A percentile compares a stretch with the other conserved stretches of the same genome.
phyloP scores from a whole-genome alignment of 2,329 filamentous ascomycete genomes.

The Gyromitra esculenta region DNA sequence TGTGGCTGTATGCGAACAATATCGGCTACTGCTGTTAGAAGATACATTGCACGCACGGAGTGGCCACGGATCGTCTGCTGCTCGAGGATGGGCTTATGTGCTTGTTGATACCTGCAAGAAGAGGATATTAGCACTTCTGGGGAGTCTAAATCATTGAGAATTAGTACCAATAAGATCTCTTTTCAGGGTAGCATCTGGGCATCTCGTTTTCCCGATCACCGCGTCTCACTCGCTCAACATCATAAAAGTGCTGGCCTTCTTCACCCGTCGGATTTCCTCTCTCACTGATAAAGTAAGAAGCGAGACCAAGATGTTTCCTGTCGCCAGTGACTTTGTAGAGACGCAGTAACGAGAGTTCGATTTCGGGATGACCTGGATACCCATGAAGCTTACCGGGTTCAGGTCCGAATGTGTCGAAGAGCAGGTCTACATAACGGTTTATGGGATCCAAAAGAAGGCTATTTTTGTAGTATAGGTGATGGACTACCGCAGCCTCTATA shows the following conservation, averaged over 20 bases:
- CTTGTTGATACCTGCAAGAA: constrained; percentile 62
- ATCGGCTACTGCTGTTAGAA: constrained; percentile 69
- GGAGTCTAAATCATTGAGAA: background rate
- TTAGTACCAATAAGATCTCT: constrained; percentile 63
- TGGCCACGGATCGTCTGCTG: constrained; percentile 69
- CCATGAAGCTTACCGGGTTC: constrained; percentile 65
- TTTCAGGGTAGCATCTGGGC: constrained; percentile 64
- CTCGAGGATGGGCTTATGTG: constrained; percentile 67
- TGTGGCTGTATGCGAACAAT: constrained; percentile 61
- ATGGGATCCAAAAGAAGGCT: constrained; percentile 66
- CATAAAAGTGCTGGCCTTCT: constrained; percentile 66
- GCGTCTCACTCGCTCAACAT: constrained; percentile 66
- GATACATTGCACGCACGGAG: constrained; percentile 70
- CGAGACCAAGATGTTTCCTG: constrained; percentile 63
- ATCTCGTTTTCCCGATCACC: constrained; percentile 65
- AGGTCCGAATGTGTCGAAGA: constrained; percentile 66
- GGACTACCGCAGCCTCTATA: constrained; percentile 70
- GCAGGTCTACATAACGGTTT: constrained; percentile 66
- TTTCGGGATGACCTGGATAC: constrained; percentile 71
- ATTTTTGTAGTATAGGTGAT: constrained; percentile 66
- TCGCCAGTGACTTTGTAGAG: constrained; percentile 62
- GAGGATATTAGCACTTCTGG: background rate
- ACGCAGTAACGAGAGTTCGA: constrained; percentile 65
- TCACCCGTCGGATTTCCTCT: constrained; percentile 66
- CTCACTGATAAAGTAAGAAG: constrained; percentile 69